Base-by-base conservation (phyloP, 345 rosid species). In the Aquilaria sinensis region DNA sequence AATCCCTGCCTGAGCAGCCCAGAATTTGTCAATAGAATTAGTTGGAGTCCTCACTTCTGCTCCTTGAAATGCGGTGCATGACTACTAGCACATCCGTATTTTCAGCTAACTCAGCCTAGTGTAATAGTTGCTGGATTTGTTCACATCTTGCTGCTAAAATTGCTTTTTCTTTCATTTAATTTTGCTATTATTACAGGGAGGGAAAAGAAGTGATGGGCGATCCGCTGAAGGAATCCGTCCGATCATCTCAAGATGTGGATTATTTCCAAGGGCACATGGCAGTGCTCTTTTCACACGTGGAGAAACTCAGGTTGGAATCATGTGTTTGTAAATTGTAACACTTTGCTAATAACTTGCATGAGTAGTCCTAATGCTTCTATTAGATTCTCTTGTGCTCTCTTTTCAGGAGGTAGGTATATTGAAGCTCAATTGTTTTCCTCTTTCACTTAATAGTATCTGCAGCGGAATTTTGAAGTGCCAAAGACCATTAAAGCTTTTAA, bases 211-310 rank as follows among this genome's bases (percentile, higher is more conserved):
- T 66, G 99, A 94, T 82, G 99, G 99, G 66, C 83, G 99, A 73
- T 71, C 76, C 32, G 72, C 88, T 9, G 81, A 80, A 54, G 96
- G 67, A 60, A 86, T 90, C 75, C 96, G 99, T 53, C 91, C 96
- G 50, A 90, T 94, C 79, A 80, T 78, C 72, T 78, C 99, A 61
- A 85, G 78, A 71, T 90, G 97, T 75, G 91, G 99, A 58, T 66
- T 94, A 64, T 96, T 94, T 61, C 99, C 97, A 64, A 85, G 99
- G 71, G 93, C 97, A 23, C 99, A 94, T 68, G 97, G 99, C 64
- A 94, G 99, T 75, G 80, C 96, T 70, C 99, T 94, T 66, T 94
- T 94, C 77, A 94, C 99, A 31, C 99, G 97, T n/a, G 99, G 99
- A 31, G 99, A 94, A 85, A 94, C 99, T 52, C 99, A 94, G 96